phyloP scores from a whole-genome alignment of 805 yeast species.

The Nakazawaea populi region DNA sequence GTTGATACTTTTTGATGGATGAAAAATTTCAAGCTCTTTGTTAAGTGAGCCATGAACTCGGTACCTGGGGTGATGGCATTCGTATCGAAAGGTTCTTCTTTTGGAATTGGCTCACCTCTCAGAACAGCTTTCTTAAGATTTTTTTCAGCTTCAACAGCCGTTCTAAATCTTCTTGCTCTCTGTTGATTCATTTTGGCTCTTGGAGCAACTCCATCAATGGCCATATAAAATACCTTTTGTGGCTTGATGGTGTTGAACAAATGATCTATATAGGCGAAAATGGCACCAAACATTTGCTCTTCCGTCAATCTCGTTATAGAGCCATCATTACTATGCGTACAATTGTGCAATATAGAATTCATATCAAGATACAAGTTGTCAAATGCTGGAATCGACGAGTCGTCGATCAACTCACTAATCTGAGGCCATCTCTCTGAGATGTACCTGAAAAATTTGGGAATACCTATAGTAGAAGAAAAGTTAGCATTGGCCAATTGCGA shows the following conservation, averaged over 20 bases:
- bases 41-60: constrained; percentile 87
- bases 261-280: constrained; percentile 92
- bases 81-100: constrained; percentile 83
- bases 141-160: constrained; percentile 89
- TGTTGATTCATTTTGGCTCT: constrained; percentile 98
- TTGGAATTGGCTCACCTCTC: constrained; percentile 70
- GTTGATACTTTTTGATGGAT: constrained; percentile 82
- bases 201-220: constrained; percentile 98
- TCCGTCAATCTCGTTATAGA: constrained; percentile 67
- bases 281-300: constrained; percentile 88
- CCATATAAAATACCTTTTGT: constrained; percentile 83
- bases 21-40: constrained; percentile 77
- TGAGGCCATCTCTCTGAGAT: constrained; percentile 99
- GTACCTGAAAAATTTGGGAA: constrained; percentile 94
- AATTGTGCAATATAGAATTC: constrained; percentile 93
- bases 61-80: constrained; percentile 97
- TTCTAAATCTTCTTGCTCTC: constrained; percentile 89
- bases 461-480: constrained; percentile 49
- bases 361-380: constrained; percentile 94
- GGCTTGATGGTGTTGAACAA: constrained; percentile 85
- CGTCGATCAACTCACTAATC: constrained; percentile 81
- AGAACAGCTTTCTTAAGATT: constrained; percentile 66
- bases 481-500: background rate
- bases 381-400: constrained; percentile 81
- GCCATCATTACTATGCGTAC: constrained; percentile 78